Evolutionary conservation across 1,284 basidiomycete genomes (phyloP).

Genomic region (Cryptococcus depauperatus): DNA sequence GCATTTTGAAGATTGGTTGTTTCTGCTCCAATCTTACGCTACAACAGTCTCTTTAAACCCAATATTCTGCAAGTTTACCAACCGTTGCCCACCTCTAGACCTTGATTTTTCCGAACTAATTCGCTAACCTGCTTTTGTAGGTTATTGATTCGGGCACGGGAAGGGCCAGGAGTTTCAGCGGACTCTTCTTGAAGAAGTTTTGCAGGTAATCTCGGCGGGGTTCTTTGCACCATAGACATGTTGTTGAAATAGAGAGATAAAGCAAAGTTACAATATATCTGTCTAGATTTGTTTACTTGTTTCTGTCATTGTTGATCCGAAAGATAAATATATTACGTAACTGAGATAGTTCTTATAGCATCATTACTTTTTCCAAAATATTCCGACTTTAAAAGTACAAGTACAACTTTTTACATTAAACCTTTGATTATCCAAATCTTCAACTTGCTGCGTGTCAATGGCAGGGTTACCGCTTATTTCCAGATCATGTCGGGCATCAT

Average conservation of each 20-base stretch:
- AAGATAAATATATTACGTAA: too few relatives aligned
- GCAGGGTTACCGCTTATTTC: not conserved
- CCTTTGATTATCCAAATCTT: too few relatives aligned
- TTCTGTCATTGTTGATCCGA: too few relatives aligned
- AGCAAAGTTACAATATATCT: too few relatives aligned
- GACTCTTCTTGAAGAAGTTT: conserved; percentile 9
- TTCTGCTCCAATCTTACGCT: conserved; percentile 10
- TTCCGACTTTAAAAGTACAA: too few relatives aligned
- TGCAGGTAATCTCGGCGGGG: conserved; percentile 13
- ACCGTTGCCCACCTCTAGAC: conserved; percentile 17
- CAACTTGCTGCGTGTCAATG: too few relatives aligned
- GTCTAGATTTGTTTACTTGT: too few relatives aligned
- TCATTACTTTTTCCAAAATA: too few relatives aligned
- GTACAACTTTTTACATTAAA: too few relatives aligned
- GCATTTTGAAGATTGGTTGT: conserved; percentile 4
- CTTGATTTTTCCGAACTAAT: conserved; percentile 31
- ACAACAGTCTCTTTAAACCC: not conserved
- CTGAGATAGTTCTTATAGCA: too few relatives aligned
- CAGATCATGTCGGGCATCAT: not conserved
- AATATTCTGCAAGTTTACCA: conserved; percentile 1
- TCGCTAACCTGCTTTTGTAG: conserved; percentile 30
- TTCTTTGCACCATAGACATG: not conserved
- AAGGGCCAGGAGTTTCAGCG: conserved; percentile 31
- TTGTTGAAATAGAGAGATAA: too few relatives aligned
- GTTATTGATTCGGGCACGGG: conserved; percentile 26